Base-by-base conservation (phyloP, 2,329 filamentous ascomycete species). In the Sclerotiophoma versabilis region DNA sequence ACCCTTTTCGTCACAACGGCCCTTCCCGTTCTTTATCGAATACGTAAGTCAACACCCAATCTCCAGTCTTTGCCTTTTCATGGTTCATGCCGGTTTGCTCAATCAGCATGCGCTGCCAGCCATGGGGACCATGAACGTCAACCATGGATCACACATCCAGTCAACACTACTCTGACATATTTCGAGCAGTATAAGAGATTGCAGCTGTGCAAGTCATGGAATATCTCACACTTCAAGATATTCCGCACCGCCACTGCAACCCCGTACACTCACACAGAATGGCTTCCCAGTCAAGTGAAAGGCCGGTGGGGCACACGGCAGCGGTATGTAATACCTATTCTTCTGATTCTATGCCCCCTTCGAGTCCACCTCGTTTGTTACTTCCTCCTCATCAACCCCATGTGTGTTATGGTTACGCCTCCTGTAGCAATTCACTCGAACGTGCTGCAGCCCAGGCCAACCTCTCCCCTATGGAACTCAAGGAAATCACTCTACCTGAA, bases 161-260 rank as follows among this genome's bases (percentile, higher is more conserved):
- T 25, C 37, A 25, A 39, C 25, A 22, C 9, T 22, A 15, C 26
- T 20, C 48, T 56, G 32, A 56, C 53, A 33, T 12, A 25, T 5
- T 20, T 14, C 5, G 4, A 23, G 12, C 53, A 59, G 50, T 58
- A 64, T 57, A 59, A 62, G 50, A 22, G 36, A 27, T 12, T 46
- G 22, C 34, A 34, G 26, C 9, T 20, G 25, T 48, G 37, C 54
- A 53, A 45, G 27, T 54, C 20, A 75, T 75, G 72, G 72, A 75
- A 64, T 74, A 72, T 58, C 71, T 75, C 44, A 71, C 72, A 15
- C 65, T 75, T n/a, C 71, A 74, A 60, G 72, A 75, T 65, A 64
- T 73, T 58, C 72, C 72, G 62, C 65, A 68, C 34, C 70, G 69
- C 49, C 68, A 71, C 34, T 65, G 59, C 58, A 63, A 69, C 54